Percentiles rank a stretch among this genome's conserved stretches.
phyloP scores from a whole-genome alignment of 148 eudicot genomes.

The Vaccinium darrowii region DNA sequence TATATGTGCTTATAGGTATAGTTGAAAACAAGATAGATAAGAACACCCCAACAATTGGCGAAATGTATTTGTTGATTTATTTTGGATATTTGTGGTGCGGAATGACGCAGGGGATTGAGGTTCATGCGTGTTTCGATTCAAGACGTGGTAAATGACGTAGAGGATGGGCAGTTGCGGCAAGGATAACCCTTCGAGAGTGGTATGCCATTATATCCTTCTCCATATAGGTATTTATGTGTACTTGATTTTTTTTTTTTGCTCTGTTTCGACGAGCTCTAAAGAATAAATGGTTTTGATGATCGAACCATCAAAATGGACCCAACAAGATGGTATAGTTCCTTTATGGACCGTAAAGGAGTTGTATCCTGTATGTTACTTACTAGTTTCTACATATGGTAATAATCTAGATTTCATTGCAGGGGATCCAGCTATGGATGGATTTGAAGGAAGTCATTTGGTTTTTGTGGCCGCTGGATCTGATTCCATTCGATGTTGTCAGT shows the following conservation, averaged over 20 bases:
- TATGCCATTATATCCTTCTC: slow-evolving; percentile 17
- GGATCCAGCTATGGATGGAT: slow-evolving; percentile 66
- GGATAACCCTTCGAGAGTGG: slow-evolving; percentile 82
- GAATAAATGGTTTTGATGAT: background rate
- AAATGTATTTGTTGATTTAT: background rate
- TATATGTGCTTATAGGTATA: background rate
- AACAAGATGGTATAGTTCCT: background rate
- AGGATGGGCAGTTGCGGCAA: slow-evolving; percentile 67
- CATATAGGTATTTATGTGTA: too few species aligned
- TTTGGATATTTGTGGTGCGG: background rate
- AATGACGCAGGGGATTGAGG: slow-evolving; percentile 53
- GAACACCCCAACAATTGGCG: background rate
- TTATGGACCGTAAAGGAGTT: background rate
- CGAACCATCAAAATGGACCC: background rate
- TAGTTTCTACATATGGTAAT: background rate
- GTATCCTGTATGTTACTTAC: background rate
- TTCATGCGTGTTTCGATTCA: slow-evolving; percentile 85
- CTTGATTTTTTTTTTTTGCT: background rate
- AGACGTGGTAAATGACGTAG: slow-evolving; percentile 92
- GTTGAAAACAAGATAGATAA: background rate
- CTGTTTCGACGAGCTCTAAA: background rate
- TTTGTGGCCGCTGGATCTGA: slow-evolving; percentile 78
- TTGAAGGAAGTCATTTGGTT: slow-evolving; percentile 74
- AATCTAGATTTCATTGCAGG: slow-evolving; percentile 38
- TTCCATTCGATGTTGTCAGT: slow-evolving; percentile 75